A percentile compares a stretch with the other conserved stretches of the same genome.
Evolutionary conservation across 257 asterid genomes (phyloP).

Genomic region (Hygrophila difformis): DNA sequence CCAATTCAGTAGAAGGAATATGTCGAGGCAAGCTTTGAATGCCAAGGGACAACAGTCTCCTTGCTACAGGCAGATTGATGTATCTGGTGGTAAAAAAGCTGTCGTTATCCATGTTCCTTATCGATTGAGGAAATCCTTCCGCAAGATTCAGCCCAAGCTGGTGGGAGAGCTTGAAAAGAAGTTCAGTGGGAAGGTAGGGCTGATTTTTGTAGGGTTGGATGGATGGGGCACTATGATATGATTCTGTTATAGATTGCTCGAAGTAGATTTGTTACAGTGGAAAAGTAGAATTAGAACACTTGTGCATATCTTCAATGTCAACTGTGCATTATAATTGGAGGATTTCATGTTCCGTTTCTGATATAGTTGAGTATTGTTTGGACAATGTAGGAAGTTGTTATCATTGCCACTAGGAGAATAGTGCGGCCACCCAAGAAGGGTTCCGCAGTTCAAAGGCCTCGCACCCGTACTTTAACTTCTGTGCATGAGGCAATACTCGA

Average conservation of each 20-base stretch:
- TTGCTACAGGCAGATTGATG: slow-evolving; percentile 67
- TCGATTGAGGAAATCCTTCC: slow-evolving; percentile 71
- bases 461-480: slow-evolving; percentile 72
- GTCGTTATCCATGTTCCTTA: slow-evolving; percentile 82
- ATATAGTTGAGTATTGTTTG: neutral
- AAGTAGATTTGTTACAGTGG: too few species aligned
- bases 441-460: slow-evolving; percentile 77
- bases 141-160: slow-evolving; percentile 73
- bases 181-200: slow-evolving; percentile 91
- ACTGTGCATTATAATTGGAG: too few species aligned
- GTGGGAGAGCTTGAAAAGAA: slow-evolving; percentile 90
- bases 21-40: too few species aligned
- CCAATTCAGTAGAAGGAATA: too few species aligned
- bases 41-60: too few species aligned
- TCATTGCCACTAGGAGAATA: slow-evolving; percentile 72
- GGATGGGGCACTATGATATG: too few species aligned
- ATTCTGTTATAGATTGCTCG: too few species aligned
- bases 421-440: slow-evolving; percentile 12
- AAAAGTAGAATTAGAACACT: too few species aligned
- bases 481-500: slow-evolving; percentile 86
- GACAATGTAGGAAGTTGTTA: slow-evolving; percentile 52
- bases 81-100: slow-evolving; percentile 68
- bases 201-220: too few species aligned
- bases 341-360: neutral
- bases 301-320: too few species aligned